phyloP scores from a whole-genome alignment of 768 basidiomycete species.

The Pisolithus tinctorius region DNA sequence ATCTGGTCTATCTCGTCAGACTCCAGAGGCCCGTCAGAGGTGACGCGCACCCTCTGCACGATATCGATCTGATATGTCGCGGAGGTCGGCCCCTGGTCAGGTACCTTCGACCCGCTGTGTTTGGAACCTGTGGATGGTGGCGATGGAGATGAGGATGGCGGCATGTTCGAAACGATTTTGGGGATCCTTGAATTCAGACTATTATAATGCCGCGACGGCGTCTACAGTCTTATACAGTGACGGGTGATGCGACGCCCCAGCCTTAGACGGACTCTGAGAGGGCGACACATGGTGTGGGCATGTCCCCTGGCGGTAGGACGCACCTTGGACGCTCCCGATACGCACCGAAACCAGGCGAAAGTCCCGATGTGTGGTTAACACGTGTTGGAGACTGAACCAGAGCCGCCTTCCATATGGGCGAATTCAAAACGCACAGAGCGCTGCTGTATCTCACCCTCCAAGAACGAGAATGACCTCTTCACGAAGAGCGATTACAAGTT shows the following conservation, averaged over 20 bases:
- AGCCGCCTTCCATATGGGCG: too few species aligned
- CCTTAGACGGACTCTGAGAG: neutral
- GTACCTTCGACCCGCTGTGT: neutral
- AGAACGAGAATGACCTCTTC: constrained; percentile 5
- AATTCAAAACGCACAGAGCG: neutral
- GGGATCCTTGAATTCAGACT: neutral
- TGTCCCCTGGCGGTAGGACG: constrained; percentile 10
- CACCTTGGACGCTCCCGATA: constrained; percentile 9
- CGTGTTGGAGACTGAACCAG: constrained; percentile 12
- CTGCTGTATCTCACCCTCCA: neutral
- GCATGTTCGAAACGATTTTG: neutral
- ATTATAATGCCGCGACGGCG: neutral
- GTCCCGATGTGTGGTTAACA: constrained; percentile 12
- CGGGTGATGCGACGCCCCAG: neutral
- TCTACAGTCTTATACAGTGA: neutral
- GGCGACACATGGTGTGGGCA: constrained; percentile 10
- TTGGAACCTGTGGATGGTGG: neutral
- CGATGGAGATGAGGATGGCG: constrained; percentile 3
- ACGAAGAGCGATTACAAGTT: constrained; percentile 8
- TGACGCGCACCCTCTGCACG: constrained; percentile 24
- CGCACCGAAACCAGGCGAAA: constrained; percentile 4
- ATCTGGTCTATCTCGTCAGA: constrained; percentile 21
- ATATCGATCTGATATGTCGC: constrained; percentile 23
- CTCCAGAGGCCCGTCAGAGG: constrained; percentile 22
- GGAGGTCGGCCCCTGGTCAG: neutral